These are phyloP conservation scores for Schizopora paradoxa DNA, from an alignment of 1,284 basidiomycete species.

Conservation along the genomic window DNA sequence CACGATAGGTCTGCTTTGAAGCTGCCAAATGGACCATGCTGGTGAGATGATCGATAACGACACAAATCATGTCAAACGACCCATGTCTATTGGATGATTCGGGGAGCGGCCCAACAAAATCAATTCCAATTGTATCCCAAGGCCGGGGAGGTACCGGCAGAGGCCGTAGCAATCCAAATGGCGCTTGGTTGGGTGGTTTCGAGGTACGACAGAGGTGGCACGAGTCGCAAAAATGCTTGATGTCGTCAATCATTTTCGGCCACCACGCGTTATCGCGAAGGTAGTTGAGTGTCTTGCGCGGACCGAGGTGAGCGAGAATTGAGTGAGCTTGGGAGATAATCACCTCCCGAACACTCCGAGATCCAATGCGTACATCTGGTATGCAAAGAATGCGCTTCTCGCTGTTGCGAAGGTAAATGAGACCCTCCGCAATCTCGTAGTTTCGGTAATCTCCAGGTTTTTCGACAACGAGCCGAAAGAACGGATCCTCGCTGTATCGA, in stretches of 20 bases:
- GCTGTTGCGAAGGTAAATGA: slow-evolving; percentile 23
- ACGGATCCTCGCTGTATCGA: slow-evolving; percentile 22
- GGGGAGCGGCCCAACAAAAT: slow-evolving; percentile 40
- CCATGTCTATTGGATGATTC: slow-evolving; percentile 27
- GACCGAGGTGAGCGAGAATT: slow-evolving; percentile 31
- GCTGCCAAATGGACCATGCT: slow-evolving; percentile 34
- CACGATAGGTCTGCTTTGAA: slow-evolving; percentile 26
- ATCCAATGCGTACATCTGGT: slow-evolving; percentile 24
- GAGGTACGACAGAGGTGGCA: slow-evolving; percentile 28
- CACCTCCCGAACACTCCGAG: slow-evolving; percentile 25
- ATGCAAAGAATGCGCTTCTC: slow-evolving; percentile 29
- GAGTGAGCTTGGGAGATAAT: slow-evolving; percentile 31
- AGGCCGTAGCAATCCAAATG: slow-evolving; percentile 30
- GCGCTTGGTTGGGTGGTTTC: slow-evolving; percentile 29
- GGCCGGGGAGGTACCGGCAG: slow-evolving; percentile 28
- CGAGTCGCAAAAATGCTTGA: slow-evolving; percentile 22
- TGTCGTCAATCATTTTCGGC: slow-evolving; percentile 27
- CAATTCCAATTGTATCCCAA: slow-evolving; percentile 37
- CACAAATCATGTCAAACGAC: slow-evolving; percentile 32
- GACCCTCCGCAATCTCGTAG: slow-evolving; percentile 24
- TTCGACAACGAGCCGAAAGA: slow-evolving; percentile 25
- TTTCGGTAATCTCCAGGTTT: slow-evolving; percentile 22
- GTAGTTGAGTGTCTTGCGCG: slow-evolving; percentile 28
- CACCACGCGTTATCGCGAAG: slow-evolving; percentile 33
- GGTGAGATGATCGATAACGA: slow-evolving; percentile 33